phyloP scores from a whole-genome alignment of 2,329 filamentous ascomycete species.

The Penicillium sp. region DNA sequence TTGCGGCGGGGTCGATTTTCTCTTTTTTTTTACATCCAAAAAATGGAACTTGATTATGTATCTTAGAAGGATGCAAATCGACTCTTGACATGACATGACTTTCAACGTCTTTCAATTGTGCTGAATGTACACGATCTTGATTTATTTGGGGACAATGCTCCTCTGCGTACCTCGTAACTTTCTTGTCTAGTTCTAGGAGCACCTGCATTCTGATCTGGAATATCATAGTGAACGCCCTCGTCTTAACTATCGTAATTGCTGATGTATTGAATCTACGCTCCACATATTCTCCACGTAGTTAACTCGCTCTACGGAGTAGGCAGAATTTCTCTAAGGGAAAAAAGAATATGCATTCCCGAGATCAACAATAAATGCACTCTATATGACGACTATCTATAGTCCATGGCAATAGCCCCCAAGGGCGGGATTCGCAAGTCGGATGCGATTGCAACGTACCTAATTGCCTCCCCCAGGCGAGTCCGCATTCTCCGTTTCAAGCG shows the following conservation, averaged over 20 bases:
- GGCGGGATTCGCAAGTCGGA: not conserved
- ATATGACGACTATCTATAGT: not conserved
- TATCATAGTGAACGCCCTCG: not conserved
- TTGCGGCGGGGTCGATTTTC: slow-evolving; percentile 30
- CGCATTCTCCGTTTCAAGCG: slow-evolving; percentile 26
- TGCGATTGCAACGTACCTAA: not conserved
- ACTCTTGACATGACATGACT: slow-evolving; percentile 39
- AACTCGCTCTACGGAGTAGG: not conserved
- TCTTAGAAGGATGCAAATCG: slow-evolving; percentile 41
- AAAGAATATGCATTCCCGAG: not conserved
- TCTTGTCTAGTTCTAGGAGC: not conserved
- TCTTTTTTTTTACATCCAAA: slow-evolving; percentile 30
- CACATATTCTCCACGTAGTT: not conserved
- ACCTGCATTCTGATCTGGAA: not conserved
- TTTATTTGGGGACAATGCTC: not conserved
- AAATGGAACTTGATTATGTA: slow-evolving; percentile 38
- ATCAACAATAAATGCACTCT: not conserved
- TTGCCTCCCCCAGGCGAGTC: slow-evolving; percentile 1
- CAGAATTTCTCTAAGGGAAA: not conserved
- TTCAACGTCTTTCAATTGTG: slow-evolving; percentile 8
- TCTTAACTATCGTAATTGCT: not conserved
- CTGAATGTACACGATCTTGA: not conserved
- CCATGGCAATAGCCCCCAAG: not conserved
- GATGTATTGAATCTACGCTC: not conserved
- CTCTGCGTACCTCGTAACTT: not conserved